Evolutionary conservation across 2,329 filamentous ascomycete species (phyloP).

Genomic region (Aspergillus ustus): DNA sequence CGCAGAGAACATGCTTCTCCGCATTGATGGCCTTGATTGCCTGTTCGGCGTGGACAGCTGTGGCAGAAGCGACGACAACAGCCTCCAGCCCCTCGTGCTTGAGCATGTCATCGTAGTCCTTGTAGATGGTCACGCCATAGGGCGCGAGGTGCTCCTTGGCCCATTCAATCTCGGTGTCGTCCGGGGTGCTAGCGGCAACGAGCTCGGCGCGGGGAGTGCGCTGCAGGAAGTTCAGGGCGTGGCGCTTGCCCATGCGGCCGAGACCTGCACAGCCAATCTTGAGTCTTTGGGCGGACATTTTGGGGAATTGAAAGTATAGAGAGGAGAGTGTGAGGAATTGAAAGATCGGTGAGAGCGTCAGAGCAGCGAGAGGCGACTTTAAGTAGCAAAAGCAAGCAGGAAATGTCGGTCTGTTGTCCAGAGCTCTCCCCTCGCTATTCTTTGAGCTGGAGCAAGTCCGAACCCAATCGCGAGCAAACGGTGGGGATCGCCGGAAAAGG

Average conservation of each 20-base stretch:
- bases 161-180: conserved; percentile 54
- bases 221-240: conserved; percentile 55
- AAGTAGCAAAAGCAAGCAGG: conserved; percentile 7
- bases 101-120: conserved; percentile 62
- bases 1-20: conserved; percentile 61
- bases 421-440: background rate
- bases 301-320: background rate
- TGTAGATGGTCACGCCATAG: conserved; percentile 58
- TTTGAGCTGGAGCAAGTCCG: conserved; percentile 10
- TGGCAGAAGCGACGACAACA: conserved; percentile 60
- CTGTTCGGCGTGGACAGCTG: conserved; percentile 61
- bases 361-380: conserved; percentile 14
- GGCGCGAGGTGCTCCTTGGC: conserved; percentile 56
- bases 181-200: conserved; percentile 55
- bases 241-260: conserved; percentile 57
- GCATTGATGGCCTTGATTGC: conserved; percentile 61
- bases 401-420: conserved; percentile 18
- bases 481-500: conserved; percentile 21
- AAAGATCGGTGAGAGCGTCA: background rate
- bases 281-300: conserved; percentile 39
- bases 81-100: conserved; percentile 60
- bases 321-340: conserved; percentile 1
- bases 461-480: background rate
- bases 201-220: conserved; percentile 54
- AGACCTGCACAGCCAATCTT: conserved; percentile 55